A percentile compares a stretch with the other conserved stretches of the same genome.
Conservation (phyloP, 2,329 filamentous ascomycete species). For the Aspergillus aculeatinus region DNA sequence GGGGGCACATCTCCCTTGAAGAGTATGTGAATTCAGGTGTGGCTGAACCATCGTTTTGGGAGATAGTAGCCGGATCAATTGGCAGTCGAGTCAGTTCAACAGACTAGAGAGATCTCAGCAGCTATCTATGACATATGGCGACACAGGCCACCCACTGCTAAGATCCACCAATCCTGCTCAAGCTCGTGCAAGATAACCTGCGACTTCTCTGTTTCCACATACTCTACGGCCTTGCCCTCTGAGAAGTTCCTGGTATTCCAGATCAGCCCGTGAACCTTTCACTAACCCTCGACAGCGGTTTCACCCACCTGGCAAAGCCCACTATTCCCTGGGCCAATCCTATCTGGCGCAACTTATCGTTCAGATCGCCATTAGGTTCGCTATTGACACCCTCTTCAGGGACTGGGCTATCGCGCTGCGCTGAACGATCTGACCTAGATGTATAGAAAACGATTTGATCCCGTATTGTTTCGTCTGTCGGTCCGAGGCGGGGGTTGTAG, state of each 20-base stretch:
- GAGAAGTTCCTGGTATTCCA: slow-evolving; percentile 68
- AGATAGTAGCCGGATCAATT: slow-evolving; percentile 47
- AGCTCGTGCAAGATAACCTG: slow-evolving; percentile 83
- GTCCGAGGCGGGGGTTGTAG: slow-evolving; percentile 83
- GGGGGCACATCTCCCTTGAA: slow-evolving; percentile 82
- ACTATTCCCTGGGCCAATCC: slow-evolving; percentile 96
- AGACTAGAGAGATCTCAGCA: slow-evolving; percentile 52
- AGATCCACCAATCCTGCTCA: slow-evolving; percentile 91
- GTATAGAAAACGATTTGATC: slow-evolving; percentile 94
- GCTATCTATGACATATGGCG: background rate
- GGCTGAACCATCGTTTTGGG: slow-evolving; percentile 36
- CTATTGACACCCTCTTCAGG: slow-evolving; percentile 26
- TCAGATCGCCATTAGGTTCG: slow-evolving; percentile 63
- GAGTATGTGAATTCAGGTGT: slow-evolving; percentile 71
- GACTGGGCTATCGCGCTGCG: slow-evolving; percentile 18
- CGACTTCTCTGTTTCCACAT: slow-evolving; percentile 86
- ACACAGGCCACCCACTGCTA: slow-evolving; percentile 65
- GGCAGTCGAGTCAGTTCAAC: slow-evolving; percentile 78
- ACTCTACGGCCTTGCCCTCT: slow-evolving; percentile 71
- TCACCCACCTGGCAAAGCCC: slow-evolving; percentile 69
- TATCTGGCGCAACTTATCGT: slow-evolving; percentile 87
- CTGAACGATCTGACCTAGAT: slow-evolving; percentile 48
- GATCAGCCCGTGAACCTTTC: slow-evolving; percentile 16
- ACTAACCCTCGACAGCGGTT: slow-evolving; percentile 16
- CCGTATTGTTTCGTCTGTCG: slow-evolving; percentile 68